Evolutionary conservation across 2,329 filamentous ascomycete genomes (phyloP).

Genomic region (Thelonectria rubi): DNA sequence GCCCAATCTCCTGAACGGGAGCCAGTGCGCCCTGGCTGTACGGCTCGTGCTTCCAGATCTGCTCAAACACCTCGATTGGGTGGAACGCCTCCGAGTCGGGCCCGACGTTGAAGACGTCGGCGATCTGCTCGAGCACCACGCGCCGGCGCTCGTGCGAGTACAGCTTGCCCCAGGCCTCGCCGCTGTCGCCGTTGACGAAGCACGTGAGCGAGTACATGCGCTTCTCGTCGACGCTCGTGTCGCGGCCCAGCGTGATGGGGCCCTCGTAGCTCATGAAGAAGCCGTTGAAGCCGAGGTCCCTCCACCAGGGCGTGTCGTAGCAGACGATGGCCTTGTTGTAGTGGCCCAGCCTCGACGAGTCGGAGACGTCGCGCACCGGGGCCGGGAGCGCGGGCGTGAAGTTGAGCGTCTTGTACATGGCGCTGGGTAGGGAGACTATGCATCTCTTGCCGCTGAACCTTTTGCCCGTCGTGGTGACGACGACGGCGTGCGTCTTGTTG

Average conservation of each 20-base stretch:
- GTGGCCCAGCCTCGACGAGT: constrained; percentile 51
- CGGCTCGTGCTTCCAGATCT: constrained; percentile 47
- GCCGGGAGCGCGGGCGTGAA: constrained; percentile 57
- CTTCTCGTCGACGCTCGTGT: constrained; percentile 49
- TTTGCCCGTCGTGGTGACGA: constrained; percentile 37
- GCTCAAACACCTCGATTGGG: constrained; percentile 45
- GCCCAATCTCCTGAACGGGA: constrained; percentile 45
- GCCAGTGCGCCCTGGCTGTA: constrained; percentile 48
- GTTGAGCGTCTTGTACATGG: constrained; percentile 55
- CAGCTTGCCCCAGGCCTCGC: constrained; percentile 47
- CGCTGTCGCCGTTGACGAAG: constrained; percentile 52
- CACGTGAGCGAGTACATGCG: constrained; percentile 50
- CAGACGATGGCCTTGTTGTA: constrained; percentile 54
- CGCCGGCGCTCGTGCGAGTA: constrained; percentile 40
- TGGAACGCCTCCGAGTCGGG: constrained; percentile 32
- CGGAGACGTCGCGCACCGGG: constrained; percentile 46
- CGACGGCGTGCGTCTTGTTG: constrained; percentile 18
- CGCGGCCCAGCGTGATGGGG: constrained; percentile 51
- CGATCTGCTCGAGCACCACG: constrained; percentile 48
- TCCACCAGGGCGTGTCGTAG: constrained; percentile 48
- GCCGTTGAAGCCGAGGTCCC: constrained; percentile 47
- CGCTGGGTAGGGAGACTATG: constrained; percentile 59
- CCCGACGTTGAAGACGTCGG: constrained; percentile 38
- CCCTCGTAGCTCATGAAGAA: constrained; percentile 53
- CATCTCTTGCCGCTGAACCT: constrained; percentile 49